Conservation (phyloP, 768 basidiomycete genomes). For the Podaxis pistillaris region DNA sequence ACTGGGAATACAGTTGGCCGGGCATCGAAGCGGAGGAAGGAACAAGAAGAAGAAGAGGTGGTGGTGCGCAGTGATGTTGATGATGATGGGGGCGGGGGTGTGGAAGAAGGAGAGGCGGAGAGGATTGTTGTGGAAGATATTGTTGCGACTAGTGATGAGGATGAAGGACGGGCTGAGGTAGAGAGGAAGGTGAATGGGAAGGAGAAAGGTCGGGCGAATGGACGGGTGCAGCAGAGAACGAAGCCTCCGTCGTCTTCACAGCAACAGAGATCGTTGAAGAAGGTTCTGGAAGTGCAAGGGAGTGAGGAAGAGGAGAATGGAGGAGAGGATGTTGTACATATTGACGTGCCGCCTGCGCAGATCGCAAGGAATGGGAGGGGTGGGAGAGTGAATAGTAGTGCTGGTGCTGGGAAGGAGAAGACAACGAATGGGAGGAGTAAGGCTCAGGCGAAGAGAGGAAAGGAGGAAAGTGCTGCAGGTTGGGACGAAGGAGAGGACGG, state of each 20-base stretch:
- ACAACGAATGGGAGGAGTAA: background rate
- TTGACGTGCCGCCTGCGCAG: conserved; percentile 13
- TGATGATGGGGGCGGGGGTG: conserved; percentile 16
- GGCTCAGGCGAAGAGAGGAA: background rate
- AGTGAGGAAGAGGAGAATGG: conserved; percentile 26
- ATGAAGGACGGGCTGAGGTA: conserved; percentile 12
- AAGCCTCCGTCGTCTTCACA: conserved; percentile 10
- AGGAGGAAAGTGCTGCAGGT: conserved; percentile 21
- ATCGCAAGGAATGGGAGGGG: conserved; percentile 9
- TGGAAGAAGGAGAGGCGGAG: conserved; percentile 18
- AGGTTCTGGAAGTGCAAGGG: conserved; percentile 6
- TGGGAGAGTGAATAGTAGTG: background rate
- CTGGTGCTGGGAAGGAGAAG: background rate
- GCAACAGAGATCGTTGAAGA: conserved; percentile 14
- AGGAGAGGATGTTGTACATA: conserved; percentile 15
- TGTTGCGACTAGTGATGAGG: conserved; percentile 13
- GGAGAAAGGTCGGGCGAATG: conserved; percentile 19
- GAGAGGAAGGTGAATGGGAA: conserved; percentile 17
- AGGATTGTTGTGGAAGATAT: conserved; percentile 16
- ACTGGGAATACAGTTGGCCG: background rate
- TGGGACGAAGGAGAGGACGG: conserved; percentile 16
- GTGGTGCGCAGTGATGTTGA: conserved; percentile 14
- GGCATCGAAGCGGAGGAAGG: conserved; percentile 13
- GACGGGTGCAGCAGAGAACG: conserved; percentile 19
- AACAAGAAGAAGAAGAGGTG: conserved; percentile 12